Conservation (phyloP, 345 rosid species). For the Bruguiera gymnorhiza region DNA sequence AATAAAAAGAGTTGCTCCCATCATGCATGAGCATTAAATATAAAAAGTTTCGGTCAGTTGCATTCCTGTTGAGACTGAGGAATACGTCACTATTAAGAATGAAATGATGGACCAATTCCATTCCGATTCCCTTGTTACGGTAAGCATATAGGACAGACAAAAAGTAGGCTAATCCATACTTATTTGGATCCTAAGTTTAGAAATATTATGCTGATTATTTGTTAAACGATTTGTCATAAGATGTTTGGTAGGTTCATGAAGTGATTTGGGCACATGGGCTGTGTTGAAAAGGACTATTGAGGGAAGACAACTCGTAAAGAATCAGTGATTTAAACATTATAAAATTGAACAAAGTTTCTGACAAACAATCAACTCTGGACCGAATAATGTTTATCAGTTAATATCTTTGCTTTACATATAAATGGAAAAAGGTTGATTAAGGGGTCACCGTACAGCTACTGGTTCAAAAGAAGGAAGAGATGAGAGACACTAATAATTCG, state of each 20-base stretch:
- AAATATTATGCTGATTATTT: not conserved
- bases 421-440: not conserved
- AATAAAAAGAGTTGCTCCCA: too few relatives aligned
- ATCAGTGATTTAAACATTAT: not conserved
- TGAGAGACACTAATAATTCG: too few relatives aligned
- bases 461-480: too few relatives aligned
- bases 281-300: conserved; percentile 2
- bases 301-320: not conserved
- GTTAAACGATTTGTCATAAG: conserved; percentile 7
- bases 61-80: too few relatives aligned
- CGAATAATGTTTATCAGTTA: too few relatives aligned
- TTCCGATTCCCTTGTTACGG: not conserved
- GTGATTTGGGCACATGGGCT: conserved; percentile 20
- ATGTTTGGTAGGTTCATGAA: conserved; percentile 8
- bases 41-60: too few relatives aligned
- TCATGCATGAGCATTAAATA: too few relatives aligned
- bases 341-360: not conserved
- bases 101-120: too few relatives aligned
- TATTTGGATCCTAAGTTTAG: not conserved
- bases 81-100: too few relatives aligned
- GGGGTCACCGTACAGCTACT: too few relatives aligned
- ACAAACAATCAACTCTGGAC: not conserved
- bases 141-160: not conserved
- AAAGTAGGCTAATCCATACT: not conserved
- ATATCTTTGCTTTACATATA: too few relatives aligned